Evolutionary conservation across 2,329 filamentous ascomycete genomes (phyloP), one percentile per base, ranked within the genome.

Genomic region (Claviceps quebecensis): DNA sequence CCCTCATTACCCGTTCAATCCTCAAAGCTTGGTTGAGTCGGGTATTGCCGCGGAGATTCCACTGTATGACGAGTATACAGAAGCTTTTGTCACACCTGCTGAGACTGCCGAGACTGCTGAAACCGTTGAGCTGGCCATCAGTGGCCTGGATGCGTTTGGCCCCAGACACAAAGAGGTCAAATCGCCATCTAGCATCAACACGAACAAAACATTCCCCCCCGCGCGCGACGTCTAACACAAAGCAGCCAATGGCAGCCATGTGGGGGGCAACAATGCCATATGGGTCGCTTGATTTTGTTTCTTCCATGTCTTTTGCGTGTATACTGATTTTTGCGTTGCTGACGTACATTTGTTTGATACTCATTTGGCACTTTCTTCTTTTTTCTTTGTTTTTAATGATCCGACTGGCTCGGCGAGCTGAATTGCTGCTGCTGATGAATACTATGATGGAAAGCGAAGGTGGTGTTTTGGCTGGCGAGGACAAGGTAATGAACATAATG

Each of bases 141-240:
- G 65, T 34, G 67, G 56, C 23, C 70, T 68, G 49, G 69, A 68
- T 3, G 68, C 59, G 4, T 72, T 69, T 53, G 68, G 67, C 1
- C 72, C 70, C 26, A 67, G 67, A 19, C 66, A 68, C 48, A 64
- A 67, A 16, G 59, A 66, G 9, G 58, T 64, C 19, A 65, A 63
- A 45, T 64, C 67, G 48, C 75, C 76, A 55, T 78, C 70, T 61
- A 78, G 81, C 1, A 78, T 78, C 22, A 76, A 78, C 56, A 78
- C 78, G 22, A 76, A 78, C 56, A 83, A 80, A 44, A 72, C 87
- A 59, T 86, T 86, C 78, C 29, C 69, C 84, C 11, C 78, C 78
- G 54, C 77, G 80, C 60, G 63, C 83, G 57, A 82, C 78, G 1
- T 65, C 76, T 57, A 68, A 54, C 1, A 66, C 76, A 57, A 68